Evolutionary conservation across 441 rosid species (phyloP), one percentile per base, ranked within the genome.

Genomic region (Francoa sonchifolia): DNA sequence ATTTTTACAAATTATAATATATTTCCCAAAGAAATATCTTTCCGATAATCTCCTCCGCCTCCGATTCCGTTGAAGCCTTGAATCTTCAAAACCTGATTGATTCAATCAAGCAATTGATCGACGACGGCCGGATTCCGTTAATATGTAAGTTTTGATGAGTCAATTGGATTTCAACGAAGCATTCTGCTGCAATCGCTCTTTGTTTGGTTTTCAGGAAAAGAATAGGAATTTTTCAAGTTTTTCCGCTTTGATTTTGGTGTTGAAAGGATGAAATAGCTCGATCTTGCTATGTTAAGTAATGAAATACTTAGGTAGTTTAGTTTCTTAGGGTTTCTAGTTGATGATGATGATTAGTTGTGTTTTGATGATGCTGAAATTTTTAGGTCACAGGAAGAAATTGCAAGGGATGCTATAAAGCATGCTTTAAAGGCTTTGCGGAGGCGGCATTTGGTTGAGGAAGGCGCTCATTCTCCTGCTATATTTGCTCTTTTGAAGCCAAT

Each of bases 371-470:
- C n/a, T n/a, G 26, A 18, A 36, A 32, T 11, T 57, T 69, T 8
- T 71, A 82, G 97, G 86, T 73, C 68, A 41, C 71, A 39, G 27
- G 79, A 76, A 35, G 76, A 67, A 44, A 48, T 61, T 47, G 82
- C 83, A 9, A 60, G 42, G 58, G 82, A 71, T 40, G 89, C 93
- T 6, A 73, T 89, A 39, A 76, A 65, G 51, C 93, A 85, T 44
- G 96, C 98, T 18, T 48, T 85, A 45, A 74, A 74, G 66, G 84
- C 96, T 47, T 48, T 89, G 19, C 63, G 79, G 63, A 77, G 68
- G 58, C 86, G 96, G 54, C 94, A 85, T 74, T 74, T 76, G 59
- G 58, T 76, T 0, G 98, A 89, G 58, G 96, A 85, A 78, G 87
- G 79, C 33, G 96, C 96, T 68, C 96, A 85, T 68, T 72, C 72